Evolutionary conservation across 2,329 filamentous ascomycete genomes (phyloP), one percentile per base, ranked within the genome.

Genomic region (Fusarium sororula): DNA sequence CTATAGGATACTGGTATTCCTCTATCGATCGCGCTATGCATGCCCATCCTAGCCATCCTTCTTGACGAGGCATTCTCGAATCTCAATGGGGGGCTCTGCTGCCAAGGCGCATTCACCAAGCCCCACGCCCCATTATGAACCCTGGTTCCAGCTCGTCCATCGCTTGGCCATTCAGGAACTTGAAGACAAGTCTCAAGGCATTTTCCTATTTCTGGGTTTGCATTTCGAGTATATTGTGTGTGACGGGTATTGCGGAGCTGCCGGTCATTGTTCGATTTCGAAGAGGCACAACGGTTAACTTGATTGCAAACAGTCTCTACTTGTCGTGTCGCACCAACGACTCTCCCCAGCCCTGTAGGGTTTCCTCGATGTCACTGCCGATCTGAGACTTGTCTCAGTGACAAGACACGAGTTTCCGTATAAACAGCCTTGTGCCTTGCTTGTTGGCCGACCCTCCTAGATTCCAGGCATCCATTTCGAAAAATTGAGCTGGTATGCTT

Each of bases 41-140:
- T n/a, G 12, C 24, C 32, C 32, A 15, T 35, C 32, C 32, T 35
- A 35, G 32, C 12, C 18, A 58, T 50, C 39, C 62, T 71, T 68
- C 63, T 61, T 39, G 53, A 70, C 75, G 51, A 78, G 76, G 76
- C 76, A 68, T 78, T 75, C 76, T 78, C n/a, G 45, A 59, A 78
- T 63, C 45, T 48, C 26, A 48, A 28, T 15, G 18, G 26, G 22
- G 65, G 64, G 72, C 75, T 66, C 62, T 73, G 56, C 68, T 67
- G 64, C 73, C 75, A 73, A 77, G 76, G 76, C 76, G 73, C 76
- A 78, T 66, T 74, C 48, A 66, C 70, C 67, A 60, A 75, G 76
- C 74, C 76, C 76, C 76, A 75, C 71, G 66, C 53, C 57, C 63
- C 54, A 64, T 54, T n/a, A 64, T 30, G 48, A 63, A 75, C 66